phyloP scores from a whole-genome alignment of 371 early-diverging fungal genomes.

The Rhizopus delemar region DNA sequence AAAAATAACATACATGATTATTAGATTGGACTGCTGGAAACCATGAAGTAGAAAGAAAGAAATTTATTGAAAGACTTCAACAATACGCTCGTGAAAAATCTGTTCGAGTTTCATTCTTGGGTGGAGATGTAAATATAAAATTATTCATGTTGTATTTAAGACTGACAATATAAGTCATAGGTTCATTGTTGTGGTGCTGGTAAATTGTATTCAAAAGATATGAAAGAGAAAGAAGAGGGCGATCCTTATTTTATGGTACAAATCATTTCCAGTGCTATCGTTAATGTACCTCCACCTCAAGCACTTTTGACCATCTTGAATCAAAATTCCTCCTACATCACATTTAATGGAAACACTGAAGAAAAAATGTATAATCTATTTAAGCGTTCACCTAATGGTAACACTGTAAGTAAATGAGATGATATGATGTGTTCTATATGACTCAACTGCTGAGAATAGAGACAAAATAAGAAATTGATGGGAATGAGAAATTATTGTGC shows the following conservation, averaged over 20 bases:
- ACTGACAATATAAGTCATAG: neutral
- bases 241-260: constrained; percentile 73
- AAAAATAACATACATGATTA: neutral
- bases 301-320: constrained; percentile 31
- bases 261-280: constrained; percentile 73
- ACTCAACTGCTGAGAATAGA: constrained; percentile 1
- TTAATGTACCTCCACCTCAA: constrained; percentile 55
- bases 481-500: constrained; percentile 40
- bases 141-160: neutral
- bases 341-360: constrained; percentile 35
- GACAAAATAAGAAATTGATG: constrained; percentile 36
- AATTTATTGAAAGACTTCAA: constrained; percentile 68
- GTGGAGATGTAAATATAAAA: constrained; percentile 68
- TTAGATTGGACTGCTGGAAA: constrained; percentile 65
- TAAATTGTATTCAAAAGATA: constrained; percentile 56
- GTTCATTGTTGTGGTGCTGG: constrained; percentile 76
- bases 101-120: constrained; percentile 75
- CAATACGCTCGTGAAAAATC: constrained; percentile 61
- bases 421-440: neutral
- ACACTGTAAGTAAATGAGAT: constrained; percentile 20
- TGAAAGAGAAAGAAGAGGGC: constrained; percentile 48
- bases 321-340: constrained; percentile 24
- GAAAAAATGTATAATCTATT: constrained; percentile 39
- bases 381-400: constrained; percentile 31
- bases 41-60: constrained; percentile 71